phyloP scores from a whole-genome alignment of 805 yeast species.

The Candida anglica region DNA sequence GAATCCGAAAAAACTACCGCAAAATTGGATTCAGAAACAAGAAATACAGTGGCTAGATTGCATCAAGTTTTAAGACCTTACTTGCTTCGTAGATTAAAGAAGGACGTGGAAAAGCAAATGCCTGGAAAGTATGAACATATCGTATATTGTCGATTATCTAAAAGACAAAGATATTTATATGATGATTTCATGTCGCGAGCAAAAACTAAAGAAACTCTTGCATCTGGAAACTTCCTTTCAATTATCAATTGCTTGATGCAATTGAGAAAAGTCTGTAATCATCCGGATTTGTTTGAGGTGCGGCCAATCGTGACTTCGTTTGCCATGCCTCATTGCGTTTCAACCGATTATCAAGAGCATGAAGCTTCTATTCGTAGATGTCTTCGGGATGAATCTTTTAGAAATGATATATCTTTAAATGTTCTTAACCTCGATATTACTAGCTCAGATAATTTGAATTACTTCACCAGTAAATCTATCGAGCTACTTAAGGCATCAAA shows the following conservation, averaged over 20 bases:
- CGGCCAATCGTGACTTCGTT: slow-evolving; percentile 91
- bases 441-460: slow-evolving; percentile 38
- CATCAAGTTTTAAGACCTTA: slow-evolving; percentile 95
- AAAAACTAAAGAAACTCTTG: slow-evolving; percentile 88
- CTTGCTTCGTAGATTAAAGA: slow-evolving; percentile 82
- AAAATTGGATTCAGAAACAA: slow-evolving; percentile 68
- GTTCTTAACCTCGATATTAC: slow-evolving; percentile 61
- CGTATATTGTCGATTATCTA: slow-evolving; percentile 85
- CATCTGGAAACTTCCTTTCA: slow-evolving; percentile 90
- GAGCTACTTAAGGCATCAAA: slow-evolving; percentile 44
- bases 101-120: slow-evolving; percentile 98
- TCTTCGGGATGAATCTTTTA: slow-evolving; percentile 12
- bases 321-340: slow-evolving; percentile 65
- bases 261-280: slow-evolving; percentile 92
- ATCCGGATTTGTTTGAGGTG: slow-evolving; percentile 94
- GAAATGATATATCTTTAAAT: slow-evolving; percentile 40
- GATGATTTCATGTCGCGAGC: slow-evolving; percentile 98
- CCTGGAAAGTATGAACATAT: slow-evolving; percentile 97
- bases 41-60: slow-evolving; percentile 76
- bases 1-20: slow-evolving; percentile 33
- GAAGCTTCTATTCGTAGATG: slow-evolving; percentile 31
- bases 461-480: slow-evolving; percentile 44
- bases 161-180: slow-evolving; percentile 85
- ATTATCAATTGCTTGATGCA: slow-evolving; percentile 98
- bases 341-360: slow-evolving; percentile 40